Conservation (phyloP, 805 yeast genomes). For the Saccharomyces kudriavzevii region DNA sequence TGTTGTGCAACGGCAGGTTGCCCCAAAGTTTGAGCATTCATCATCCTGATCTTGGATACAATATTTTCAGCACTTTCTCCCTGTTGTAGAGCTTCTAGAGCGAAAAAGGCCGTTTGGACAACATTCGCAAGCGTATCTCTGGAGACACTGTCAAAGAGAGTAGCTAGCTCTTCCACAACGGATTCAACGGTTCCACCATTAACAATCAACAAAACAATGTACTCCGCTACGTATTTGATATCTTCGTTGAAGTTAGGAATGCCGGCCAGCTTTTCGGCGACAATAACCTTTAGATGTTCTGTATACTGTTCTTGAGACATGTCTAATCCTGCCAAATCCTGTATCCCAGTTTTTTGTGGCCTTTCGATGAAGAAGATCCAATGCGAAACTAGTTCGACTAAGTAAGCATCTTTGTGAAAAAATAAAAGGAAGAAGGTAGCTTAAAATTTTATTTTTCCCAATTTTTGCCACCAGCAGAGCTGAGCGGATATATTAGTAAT, state of each 20-base stretch:
- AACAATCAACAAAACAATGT: slow-evolving; percentile 59
- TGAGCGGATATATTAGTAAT: background rate
- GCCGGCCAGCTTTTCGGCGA: slow-evolving; percentile 35
- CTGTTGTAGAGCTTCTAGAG: slow-evolving; percentile 39
- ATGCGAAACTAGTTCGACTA: too few relatives aligned
- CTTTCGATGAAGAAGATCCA: too few relatives aligned
- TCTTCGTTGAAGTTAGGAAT: slow-evolving; percentile 42
- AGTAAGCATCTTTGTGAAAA: background rate
- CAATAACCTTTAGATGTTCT: slow-evolving; percentile 36
- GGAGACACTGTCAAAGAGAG: slow-evolving; percentile 54
- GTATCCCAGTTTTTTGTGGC: background rate
- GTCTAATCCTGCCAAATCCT: background rate
- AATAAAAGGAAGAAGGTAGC: background rate
- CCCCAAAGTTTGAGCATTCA: slow-evolving; percentile 8
- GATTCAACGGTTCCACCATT: slow-evolving; percentile 57
- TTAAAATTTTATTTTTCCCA: background rate
- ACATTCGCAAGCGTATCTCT: slow-evolving; percentile 51
- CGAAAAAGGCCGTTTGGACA: slow-evolving; percentile 49
- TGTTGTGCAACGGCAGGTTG: slow-evolving; percentile 6
- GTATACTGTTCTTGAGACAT: slow-evolving; percentile 27
- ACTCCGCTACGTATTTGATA: slow-evolving; percentile 61
- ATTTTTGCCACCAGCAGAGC: background rate
- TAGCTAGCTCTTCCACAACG: slow-evolving; percentile 51
- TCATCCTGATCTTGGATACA: slow-evolving; percentile 24
- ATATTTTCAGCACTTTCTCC: slow-evolving; percentile 28